Evolutionary conservation across 1,139 yeast genomes (phyloP).

Genomic region (Magnusiomyces sp.): DNA sequence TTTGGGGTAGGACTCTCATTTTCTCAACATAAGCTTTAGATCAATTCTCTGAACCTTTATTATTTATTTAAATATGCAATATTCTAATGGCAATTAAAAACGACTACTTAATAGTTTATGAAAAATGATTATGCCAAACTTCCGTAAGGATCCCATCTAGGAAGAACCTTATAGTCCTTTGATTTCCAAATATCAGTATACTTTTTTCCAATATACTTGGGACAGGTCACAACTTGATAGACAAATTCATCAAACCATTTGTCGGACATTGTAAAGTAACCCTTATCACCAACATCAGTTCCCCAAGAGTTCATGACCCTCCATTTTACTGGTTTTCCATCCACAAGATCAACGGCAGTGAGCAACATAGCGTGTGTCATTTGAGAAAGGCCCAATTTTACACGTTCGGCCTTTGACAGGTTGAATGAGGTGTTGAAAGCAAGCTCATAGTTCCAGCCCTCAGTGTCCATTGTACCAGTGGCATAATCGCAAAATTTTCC

Average conservation of each 20-base stretch:
- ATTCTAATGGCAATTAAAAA: no score
- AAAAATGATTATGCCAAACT: constrained; percentile 40
- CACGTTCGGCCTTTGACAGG: constrained; percentile 45
- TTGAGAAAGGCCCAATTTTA: constrained; percentile 47
- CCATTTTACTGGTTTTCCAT: constrained; percentile 53
- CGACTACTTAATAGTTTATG: no score
- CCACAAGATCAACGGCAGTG: constrained; percentile 50
- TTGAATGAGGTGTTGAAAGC: constrained; percentile 47
- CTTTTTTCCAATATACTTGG: constrained; percentile 40
- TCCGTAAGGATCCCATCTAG: constrained; percentile 63
- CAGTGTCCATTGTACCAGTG: constrained; percentile 47
- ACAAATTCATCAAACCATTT: constrained; percentile 61
- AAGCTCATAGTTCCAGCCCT: constrained; percentile 47
- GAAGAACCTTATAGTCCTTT: constrained; percentile 45
- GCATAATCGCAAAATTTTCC: constrained; percentile 45
- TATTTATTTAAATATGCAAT: no score
- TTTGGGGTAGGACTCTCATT: no score
- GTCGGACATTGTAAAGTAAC: constrained; percentile 57
- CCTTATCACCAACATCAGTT: constrained; percentile 48
- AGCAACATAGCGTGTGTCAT: constrained; percentile 68
- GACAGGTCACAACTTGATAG: constrained; percentile 51
- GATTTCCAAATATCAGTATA: constrained; percentile 43
- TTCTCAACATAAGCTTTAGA: no score
- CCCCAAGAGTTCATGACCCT: constrained; percentile 70
- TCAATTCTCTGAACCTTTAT: no score